These are phyloP conservation scores for Avicennia marina DNA, from an alignment of 257 asterid genomes.

Conservation along the genomic window DNA sequence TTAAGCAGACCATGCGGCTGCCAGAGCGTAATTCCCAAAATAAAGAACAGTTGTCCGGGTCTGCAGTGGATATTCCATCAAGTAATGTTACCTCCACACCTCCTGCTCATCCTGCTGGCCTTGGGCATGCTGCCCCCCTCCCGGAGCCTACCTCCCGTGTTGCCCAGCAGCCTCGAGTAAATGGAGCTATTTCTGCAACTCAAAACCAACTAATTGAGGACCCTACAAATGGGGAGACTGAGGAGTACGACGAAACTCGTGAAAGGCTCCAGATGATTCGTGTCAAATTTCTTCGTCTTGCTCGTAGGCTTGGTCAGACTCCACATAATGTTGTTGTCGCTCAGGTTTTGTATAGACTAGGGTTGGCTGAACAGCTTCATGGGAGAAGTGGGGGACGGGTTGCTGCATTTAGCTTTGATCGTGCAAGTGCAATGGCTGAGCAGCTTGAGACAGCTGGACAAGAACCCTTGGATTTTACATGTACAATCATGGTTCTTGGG, in stretches of 20 bases:
- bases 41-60: slow-evolving; percentile 22
- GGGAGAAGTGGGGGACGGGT: slow-evolving; percentile 92
- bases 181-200: slow-evolving; percentile 61
- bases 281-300: slow-evolving; percentile 93
- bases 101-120: slow-evolving; percentile 83
- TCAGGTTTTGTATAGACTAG: slow-evolving; percentile 92
- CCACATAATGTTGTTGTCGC: slow-evolving; percentile 99
- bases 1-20: slow-evolving; percentile 22
- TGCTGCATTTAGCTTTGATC: slow-evolving; percentile 92
- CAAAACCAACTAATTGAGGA: slow-evolving; percentile 76
- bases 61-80: slow-evolving; percentile 20
- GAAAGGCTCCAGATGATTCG: slow-evolving; percentile 99
- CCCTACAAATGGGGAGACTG: slow-evolving; percentile 65
- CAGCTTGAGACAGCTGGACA: slow-evolving; percentile 96
- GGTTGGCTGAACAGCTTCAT: slow-evolving; percentile 92
- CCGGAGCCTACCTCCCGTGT: slow-evolving; percentile 70
- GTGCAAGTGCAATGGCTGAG: slow-evolving; percentile 98
- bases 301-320: slow-evolving; percentile 93
- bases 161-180: slow-evolving; percentile 75
- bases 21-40: slow-evolving; percentile 30
- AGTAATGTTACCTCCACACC: slow-evolving; percentile 28
- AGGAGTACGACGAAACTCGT: slow-evolving; percentile 96
- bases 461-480: slow-evolving; percentile 87
- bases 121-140: slow-evolving; percentile 82
- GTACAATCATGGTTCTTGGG: slow-evolving; percentile 98